A percentile compares a stretch with the other conserved stretches of the same genome.
Evolutionary conservation across 352 stramenopile genomes (phyloP).

Genomic region (Pythium vanterpoolii): DNA sequence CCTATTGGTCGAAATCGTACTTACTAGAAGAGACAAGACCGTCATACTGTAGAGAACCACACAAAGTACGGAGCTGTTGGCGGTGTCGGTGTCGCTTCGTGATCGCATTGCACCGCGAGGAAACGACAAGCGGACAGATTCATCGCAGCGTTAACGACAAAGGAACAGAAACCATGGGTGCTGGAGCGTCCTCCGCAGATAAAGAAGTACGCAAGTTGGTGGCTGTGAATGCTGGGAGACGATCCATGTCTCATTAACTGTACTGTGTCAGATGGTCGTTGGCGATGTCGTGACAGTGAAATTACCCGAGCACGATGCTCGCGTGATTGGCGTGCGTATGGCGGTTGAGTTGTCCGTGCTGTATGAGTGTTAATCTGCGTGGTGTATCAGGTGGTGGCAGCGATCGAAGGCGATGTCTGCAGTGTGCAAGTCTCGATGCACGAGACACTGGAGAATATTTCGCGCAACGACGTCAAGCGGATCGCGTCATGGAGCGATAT

Average conservation of each 20-base stretch:
- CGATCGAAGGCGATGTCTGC: constrained; percentile 41
- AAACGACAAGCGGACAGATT: background rate
- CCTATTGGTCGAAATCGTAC: no score
- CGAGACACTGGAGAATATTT: constrained; percentile 41
- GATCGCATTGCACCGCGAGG: background rate
- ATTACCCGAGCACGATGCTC: constrained; percentile 40
- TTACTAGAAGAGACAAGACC: background rate
- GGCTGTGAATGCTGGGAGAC: background rate
- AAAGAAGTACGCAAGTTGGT: constrained; percentile 11
- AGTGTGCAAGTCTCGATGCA: constrained; percentile 52
- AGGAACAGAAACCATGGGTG: constrained; percentile 12
- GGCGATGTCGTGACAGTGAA: constrained; percentile 59
- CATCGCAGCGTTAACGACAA: background rate
- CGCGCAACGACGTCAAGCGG: constrained; percentile 39
- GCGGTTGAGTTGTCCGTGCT: background rate
- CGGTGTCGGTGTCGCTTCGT: background rate
- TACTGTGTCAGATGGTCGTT: constrained; percentile 40
- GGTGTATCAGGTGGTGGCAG: constrained; percentile 38
- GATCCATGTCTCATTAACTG: background rate
- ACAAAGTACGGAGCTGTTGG: constrained; percentile 4
- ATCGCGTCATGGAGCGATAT: constrained; percentile 68
- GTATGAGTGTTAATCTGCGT: background rate
- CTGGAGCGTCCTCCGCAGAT: constrained; percentile 20
- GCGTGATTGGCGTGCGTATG: constrained; percentile 47
- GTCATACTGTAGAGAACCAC: background rate